Evolutionary conservation across 306 rosid species (phyloP).

Genomic region (Morella rubra): DNA sequence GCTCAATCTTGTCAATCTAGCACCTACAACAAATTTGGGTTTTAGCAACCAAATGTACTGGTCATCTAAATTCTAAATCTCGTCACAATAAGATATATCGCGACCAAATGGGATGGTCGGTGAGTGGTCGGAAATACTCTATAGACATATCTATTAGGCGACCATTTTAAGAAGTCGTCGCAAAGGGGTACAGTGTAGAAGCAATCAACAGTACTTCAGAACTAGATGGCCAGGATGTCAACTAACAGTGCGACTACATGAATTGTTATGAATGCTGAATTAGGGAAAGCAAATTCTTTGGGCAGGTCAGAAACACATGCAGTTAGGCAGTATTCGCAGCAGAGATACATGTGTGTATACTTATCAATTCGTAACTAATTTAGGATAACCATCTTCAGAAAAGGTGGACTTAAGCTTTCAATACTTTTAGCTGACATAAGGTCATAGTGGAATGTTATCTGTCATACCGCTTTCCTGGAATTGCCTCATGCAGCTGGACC

Average conservation of each 20-base stretch:
- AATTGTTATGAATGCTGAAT: neutral
- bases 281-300: neutral
- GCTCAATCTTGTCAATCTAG: too few relatives aligned
- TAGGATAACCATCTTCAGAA: neutral
- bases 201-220: neutral
- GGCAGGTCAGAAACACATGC: neutral
- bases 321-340: neutral
- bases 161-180: too few relatives aligned
- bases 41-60: too few relatives aligned
- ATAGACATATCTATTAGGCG: too few relatives aligned
- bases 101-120: too few relatives aligned
- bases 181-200: neutral
- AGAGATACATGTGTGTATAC: neutral
- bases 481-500: conserved; percentile 98
- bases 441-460: conserved; percentile 39
- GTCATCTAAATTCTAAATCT: too few relatives aligned
- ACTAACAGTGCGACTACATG: neutral
- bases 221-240: neutral
- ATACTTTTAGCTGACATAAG: neutral
- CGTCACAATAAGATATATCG: too few relatives aligned
- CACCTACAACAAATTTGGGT: too few relatives aligned
- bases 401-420: neutral
- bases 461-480: conserved; percentile 97
- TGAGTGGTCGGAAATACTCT: too few relatives aligned
- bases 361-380: neutral